A percentile compares a stretch with the other conserved stretches of the same genome.
These are phyloP conservation scores for Cutaneotrichosporon sp. DNA, from an alignment of 1,284 basidiomycete species.

Conservation along the genomic window DNA sequence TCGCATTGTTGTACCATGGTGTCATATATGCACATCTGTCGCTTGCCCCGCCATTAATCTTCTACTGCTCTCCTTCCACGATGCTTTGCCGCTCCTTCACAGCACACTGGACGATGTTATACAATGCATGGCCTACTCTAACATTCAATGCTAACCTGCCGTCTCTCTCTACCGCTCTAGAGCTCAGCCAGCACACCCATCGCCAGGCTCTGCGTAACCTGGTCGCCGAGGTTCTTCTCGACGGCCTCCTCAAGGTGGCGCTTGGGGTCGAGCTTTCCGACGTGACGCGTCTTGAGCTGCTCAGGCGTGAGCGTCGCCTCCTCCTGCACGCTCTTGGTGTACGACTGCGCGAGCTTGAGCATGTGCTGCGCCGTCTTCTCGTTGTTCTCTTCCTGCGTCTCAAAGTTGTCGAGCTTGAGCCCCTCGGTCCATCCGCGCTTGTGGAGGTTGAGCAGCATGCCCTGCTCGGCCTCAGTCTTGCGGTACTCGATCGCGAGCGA, in stretches of 20 bases:
- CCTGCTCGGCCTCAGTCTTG: conserved; percentile 94
- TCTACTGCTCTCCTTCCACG: too few species aligned
- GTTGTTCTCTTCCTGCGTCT: conserved; percentile 77
- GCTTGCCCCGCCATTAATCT: too few species aligned
- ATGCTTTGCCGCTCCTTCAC: too few species aligned
- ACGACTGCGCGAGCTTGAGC: conserved; percentile 84
- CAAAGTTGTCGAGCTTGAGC: conserved; percentile 83
- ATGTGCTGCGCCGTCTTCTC: conserved; percentile 94
- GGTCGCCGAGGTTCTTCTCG: conserved; percentile 94
- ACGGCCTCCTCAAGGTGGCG: conserved; percentile 93
- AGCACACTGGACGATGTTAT: conserved; percentile 12
- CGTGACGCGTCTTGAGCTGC: conserved; percentile 91
- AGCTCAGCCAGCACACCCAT: conserved; percentile 89
- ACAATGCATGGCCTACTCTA: conserved; percentile 28
- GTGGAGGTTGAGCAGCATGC: conserved; percentile 98
- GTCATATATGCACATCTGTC: neutral
- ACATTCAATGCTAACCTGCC: conserved; percentile 7
- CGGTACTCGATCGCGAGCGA: conserved; percentile 92
- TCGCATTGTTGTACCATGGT: conserved; percentile 20
- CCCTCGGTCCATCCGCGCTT: conserved; percentile 98
- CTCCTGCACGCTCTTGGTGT: conserved; percentile 95
- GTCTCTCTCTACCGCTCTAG: conserved; percentile 44
- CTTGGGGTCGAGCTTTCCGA: conserved; percentile 97
- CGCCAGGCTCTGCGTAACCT: conserved; percentile 89
- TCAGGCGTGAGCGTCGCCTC: conserved; percentile 87